Evolutionary conservation across 2,329 filamentous ascomycete species (phyloP), one percentile per base, ranked within the genome.

Genomic region (Fusarium lateritium): DNA sequence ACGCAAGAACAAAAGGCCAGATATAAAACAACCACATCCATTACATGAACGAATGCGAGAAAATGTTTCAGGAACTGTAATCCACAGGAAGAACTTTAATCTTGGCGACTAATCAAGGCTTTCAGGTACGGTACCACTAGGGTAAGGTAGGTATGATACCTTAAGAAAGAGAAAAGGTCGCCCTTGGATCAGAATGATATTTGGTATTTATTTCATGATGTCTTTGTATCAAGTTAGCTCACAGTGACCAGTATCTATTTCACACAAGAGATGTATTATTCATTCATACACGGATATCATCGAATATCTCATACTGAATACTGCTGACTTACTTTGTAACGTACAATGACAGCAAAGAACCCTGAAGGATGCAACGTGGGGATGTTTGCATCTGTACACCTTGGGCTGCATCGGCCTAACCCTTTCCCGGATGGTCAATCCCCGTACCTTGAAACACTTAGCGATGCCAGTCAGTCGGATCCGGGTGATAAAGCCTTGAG

Each of bases 351-450:
- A 59, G 22, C 22, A 44, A 28, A 50, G 43, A 44, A 56, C 43
- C 58, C 43, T 56, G 38, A 40, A 38, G 24, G 31, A 50, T 24
- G 19, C 19, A 21, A 44, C 38, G 21, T 33, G 31, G 43, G 49
- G 31, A 34, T 33, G 42, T 43, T 39, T 55, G 40, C 40, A 51
- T 36, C 34, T 24, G 19, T 26, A 21, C 15, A 44, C 33, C 44
- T 38, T 49, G n/a, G 36, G 38, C 49, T 43, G 28, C 38, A 62
- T 45, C 44, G 19, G 21, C 19, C 58, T 50, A 34, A 47, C 19
- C 46, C 28, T 43, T 52, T 50, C 57, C 43, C 44, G 47, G 47
- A 67, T 53, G 28, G 62, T 56, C 21, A 64, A 46, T 43, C 21
- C 33, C n/a, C 19, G 43, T 39, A 54, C 49, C 45, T 46, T 52